phyloP scores from a whole-genome alignment of 2,329 filamentous ascomycete species.

The Neocatenulostroma microsporum region DNA sequence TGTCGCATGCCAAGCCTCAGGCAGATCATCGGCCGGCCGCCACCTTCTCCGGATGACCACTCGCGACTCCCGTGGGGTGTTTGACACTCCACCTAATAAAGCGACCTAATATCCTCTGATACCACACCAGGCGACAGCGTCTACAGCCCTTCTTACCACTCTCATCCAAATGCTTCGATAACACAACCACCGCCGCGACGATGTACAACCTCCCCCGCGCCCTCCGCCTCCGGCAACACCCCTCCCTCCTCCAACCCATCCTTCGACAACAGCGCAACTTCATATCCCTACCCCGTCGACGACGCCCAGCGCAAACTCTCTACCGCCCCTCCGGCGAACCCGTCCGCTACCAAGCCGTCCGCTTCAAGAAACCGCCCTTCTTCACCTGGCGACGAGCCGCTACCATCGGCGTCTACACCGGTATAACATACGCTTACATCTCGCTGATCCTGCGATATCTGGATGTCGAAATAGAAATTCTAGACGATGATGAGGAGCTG shows the following conservation, averaged over 20 bases:
- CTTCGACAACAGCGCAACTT: conserved; percentile 6
- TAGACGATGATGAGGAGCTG: conserved; percentile 19
- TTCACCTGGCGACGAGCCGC: conserved; percentile 25
- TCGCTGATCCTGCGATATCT: conserved; percentile 19
- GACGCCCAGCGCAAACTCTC: conserved; percentile 9
- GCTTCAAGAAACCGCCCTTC: conserved; percentile 30
- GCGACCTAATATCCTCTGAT: too few relatives aligned
- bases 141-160: too few relatives aligned
- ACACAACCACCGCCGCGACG: conserved; percentile 4
- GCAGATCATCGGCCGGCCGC: too few relatives aligned
- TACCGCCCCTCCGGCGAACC: conserved; percentile 17
- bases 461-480: conserved; percentile 24
- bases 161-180: background rate
- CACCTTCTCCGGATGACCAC: too few relatives aligned
- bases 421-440: conserved; percentile 15
- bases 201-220: conserved; percentile 25
- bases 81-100: too few relatives aligned
- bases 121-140: too few relatives aligned
- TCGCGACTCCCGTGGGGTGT: too few relatives aligned
- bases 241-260: conserved; percentile 1
- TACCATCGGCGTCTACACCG: conserved; percentile 18
- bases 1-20: too few relatives aligned
- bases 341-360: conserved; percentile 31
- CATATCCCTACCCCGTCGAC: conserved; percentile 7
- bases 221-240: conserved; percentile 23